Evolutionary conservation across 768 basidiomycete species (phyloP).

Genomic region (Coprinopsis marcescibilis): DNA sequence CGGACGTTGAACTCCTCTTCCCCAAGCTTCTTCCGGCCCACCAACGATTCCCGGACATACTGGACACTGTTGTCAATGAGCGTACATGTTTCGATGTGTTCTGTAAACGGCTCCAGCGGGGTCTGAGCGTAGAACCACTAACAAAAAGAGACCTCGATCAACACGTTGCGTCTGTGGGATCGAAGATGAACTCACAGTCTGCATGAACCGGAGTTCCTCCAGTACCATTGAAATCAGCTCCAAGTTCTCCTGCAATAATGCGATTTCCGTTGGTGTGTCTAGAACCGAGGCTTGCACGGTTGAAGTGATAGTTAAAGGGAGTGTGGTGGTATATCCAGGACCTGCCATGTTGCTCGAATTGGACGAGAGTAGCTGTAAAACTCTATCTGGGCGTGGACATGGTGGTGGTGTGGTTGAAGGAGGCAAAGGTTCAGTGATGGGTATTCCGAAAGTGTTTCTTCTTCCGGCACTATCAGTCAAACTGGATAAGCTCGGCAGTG

Average conservation of each 20-base stretch:
- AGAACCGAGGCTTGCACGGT: slow-evolving; percentile 9
- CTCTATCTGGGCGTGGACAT: slow-evolving; percentile 12
- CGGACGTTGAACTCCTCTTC: slow-evolving; percentile 29
- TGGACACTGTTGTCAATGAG: slow-evolving; percentile 23
- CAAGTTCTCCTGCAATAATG: slow-evolving; percentile 21
- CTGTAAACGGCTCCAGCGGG: slow-evolving; percentile 17
- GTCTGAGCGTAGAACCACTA: slow-evolving; percentile 23
- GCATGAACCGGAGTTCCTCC: slow-evolving; percentile 23
- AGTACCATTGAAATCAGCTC: slow-evolving; percentile 18
- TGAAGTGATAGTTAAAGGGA: slow-evolving; percentile 4
- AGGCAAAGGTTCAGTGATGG: slow-evolving; percentile 13
- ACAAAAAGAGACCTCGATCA: slow-evolving; percentile 3
- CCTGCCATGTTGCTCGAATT: background rate
- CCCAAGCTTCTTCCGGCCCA: slow-evolving; percentile 21
- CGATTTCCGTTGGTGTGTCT: slow-evolving; percentile 20
- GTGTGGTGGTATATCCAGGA: background rate
- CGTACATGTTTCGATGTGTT: slow-evolving; percentile 25
- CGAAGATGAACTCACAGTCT: slow-evolving; percentile 18
- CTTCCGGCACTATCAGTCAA: background rate
- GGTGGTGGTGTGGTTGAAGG: slow-evolving; percentile 21
- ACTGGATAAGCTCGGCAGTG: slow-evolving; percentile 7
- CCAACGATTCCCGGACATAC: slow-evolving; percentile 20
- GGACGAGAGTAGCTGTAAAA: background rate
- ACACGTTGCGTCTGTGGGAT: background rate
- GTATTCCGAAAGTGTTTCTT: slow-evolving; percentile 10